Conservation (phyloP, 805 yeast species). For the Citeromyces matritensis region DNA sequence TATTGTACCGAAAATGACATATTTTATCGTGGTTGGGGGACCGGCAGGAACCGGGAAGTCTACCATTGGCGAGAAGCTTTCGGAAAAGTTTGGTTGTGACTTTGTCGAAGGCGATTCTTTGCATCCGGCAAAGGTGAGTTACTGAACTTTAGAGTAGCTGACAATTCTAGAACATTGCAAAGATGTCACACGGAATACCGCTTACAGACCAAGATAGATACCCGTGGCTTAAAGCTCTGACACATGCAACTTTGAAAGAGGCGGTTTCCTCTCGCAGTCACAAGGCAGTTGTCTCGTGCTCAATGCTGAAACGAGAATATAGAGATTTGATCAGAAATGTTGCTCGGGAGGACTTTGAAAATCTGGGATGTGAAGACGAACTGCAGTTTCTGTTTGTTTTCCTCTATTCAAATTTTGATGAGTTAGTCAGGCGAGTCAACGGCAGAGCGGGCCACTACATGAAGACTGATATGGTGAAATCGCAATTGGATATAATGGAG, state of each 20-base stretch:
- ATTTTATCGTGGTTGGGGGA: constrained; percentile 57
- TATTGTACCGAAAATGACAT: constrained; percentile 14
- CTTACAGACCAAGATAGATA: constrained; percentile 82
- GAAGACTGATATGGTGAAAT: constrained; percentile 73
- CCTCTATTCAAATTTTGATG: constrained; percentile 48
- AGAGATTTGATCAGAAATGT: constrained; percentile 40
- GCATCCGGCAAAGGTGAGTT: constrained; percentile 31
- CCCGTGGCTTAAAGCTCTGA: constrained; percentile 64
- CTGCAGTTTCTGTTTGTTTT: constrained; percentile 46
- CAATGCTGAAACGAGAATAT: constrained; percentile 65
- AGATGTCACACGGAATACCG: constrained; percentile 75
- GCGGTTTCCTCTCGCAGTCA: constrained; percentile 14
- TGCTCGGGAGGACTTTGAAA: constrained; percentile 7
- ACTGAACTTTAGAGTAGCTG: neutral
- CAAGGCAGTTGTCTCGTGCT: constrained; percentile 58
- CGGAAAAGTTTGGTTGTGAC: constrained; percentile 28
- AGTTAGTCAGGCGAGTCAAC: constrained; percentile 42
- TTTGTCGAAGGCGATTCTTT: constrained; percentile 78
- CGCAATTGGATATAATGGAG: constrained; percentile 66
- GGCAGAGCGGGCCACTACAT: constrained; percentile 68
- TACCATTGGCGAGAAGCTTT: constrained; percentile 47
- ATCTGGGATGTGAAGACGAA: constrained; percentile 7
- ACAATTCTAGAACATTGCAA: constrained; percentile 38
- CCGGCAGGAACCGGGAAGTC: constrained; percentile 96
- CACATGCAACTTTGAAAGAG: constrained; percentile 20